phyloP scores from a whole-genome alignment of 2,329 filamentous ascomycete genomes.

The Pleurostoma richardsiae region DNA sequence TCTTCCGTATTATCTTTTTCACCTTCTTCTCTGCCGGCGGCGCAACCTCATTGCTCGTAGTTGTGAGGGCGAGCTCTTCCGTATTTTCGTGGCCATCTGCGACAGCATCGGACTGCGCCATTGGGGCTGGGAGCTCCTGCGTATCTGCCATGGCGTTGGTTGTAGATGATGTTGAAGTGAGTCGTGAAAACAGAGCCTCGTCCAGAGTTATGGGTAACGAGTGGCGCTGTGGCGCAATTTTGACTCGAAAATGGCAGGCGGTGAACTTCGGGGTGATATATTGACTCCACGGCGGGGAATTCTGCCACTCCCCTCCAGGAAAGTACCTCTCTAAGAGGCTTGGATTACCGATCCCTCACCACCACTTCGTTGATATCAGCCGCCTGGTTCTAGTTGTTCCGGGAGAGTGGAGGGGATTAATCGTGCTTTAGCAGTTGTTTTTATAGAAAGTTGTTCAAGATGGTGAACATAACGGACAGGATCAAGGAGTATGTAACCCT shows the following conservation, averaged over 20 bases:
- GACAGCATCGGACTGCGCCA: neutral
- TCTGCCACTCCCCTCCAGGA: too few relatives aligned
- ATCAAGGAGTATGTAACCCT: conserved; percentile 81
- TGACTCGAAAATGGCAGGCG: too few relatives aligned
- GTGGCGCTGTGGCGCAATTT: too few relatives aligned
- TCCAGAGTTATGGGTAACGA: too few relatives aligned
- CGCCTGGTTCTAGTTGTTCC: neutral
- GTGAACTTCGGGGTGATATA: too few relatives aligned
- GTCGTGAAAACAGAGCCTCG: neutral
- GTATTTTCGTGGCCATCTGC: conserved; percentile 11
- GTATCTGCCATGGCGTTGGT: conserved; percentile 15
- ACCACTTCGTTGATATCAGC: neutral
- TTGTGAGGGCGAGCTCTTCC: conserved; percentile 26
- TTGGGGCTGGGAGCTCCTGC: conserved; percentile 6
- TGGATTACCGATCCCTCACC: neutral
- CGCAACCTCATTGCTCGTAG: conserved; percentile 37
- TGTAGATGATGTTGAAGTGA: neutral
- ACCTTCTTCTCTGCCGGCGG: conserved; percentile 56
- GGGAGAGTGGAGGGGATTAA: too few relatives aligned
- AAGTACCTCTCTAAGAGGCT: neutral
- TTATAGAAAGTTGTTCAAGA: conserved; percentile 41
- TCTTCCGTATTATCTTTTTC: conserved; percentile 89
- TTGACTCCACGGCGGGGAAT: too few relatives aligned
- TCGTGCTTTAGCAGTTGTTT: conserved; percentile 7
- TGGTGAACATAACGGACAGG: conserved; percentile 99